Conservation (phyloP, 2,329 filamentous ascomycete species). For the Thielaviopsis euricoi region DNA sequence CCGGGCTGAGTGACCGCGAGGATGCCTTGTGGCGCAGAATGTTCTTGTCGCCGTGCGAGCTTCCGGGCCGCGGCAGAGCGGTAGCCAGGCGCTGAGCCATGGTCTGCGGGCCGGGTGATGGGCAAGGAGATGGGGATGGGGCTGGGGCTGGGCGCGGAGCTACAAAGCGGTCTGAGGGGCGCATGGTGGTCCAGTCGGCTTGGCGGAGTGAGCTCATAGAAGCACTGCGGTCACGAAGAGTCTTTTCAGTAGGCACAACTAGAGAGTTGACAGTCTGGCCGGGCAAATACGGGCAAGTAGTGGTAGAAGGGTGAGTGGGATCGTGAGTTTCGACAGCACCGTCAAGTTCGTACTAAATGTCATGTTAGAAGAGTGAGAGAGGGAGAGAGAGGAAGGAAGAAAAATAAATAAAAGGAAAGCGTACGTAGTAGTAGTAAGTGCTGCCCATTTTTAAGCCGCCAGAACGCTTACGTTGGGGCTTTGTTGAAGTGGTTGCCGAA, state of each 20-base stretch:
- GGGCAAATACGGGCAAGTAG: constrained; percentile 67
- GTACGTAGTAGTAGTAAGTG: constrained; percentile 90
- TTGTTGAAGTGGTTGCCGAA: constrained; percentile 21
- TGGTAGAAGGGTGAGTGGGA: constrained; percentile 54
- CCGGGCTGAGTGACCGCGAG: constrained; percentile 31
- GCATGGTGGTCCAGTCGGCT: constrained; percentile 54
- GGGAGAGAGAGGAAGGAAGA: constrained; percentile 1
- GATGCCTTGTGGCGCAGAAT: constrained; percentile 23
- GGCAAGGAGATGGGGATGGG: constrained; percentile 17
- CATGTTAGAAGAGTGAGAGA: background rate
- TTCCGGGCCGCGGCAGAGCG: background rate
- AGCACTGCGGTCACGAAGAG: constrained; percentile 42
- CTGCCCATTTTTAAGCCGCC: constrained; percentile 83
- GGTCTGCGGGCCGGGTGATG: constrained; percentile 12
- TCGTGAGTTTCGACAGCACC: constrained; percentile 64
- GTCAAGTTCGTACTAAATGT: constrained; percentile 61
- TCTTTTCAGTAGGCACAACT: constrained; percentile 57
- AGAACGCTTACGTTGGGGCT: constrained; percentile 27
- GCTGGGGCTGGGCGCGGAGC: constrained; percentile 43
- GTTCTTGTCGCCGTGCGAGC: constrained; percentile 2
- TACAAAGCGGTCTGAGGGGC: constrained; percentile 60
- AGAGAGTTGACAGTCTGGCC: constrained; percentile 78
- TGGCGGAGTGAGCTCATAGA: constrained; percentile 45
- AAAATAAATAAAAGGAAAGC: constrained; percentile 20
- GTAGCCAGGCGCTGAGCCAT: constrained; percentile 3